phyloP scores from a whole-genome alignment of 169 alveolate species.

The Plasmodium sp. region DNA sequence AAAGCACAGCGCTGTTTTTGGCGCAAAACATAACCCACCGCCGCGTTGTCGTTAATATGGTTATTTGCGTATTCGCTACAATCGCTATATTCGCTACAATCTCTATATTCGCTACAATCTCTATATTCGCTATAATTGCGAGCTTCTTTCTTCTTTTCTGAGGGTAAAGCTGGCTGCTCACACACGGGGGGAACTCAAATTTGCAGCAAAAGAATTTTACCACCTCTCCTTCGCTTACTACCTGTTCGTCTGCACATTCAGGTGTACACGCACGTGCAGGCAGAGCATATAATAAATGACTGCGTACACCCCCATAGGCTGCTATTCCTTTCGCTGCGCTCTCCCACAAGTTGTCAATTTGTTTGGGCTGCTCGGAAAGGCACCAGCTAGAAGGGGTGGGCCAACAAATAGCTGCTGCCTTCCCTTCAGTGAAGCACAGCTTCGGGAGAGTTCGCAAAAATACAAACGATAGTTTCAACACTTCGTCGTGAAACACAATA shows the following conservation, averaged over 20 bases:
- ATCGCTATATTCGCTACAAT: too few relatives aligned
- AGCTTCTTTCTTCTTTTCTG: not conserved
- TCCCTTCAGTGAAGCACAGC: not conserved
- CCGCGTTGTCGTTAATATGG: not conserved
- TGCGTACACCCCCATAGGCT: not conserved
- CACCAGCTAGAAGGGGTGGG: not conserved
- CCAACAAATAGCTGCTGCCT: not conserved
- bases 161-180: not conserved
- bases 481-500: not conserved
- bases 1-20: not conserved
- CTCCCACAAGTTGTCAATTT: not conserved
- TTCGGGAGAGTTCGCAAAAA: not conserved
- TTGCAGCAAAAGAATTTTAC: not conserved
- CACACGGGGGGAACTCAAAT: not conserved
- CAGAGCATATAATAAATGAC: not conserved
- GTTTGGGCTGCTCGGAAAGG: not conserved
- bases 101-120: too few relatives aligned
- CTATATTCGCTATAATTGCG: not conserved
- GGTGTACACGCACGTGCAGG: not conserved
- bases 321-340: not conserved
- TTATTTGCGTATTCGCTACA: too few relatives aligned
- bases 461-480: not conserved
- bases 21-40: conserved; percentile 21
- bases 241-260: not conserved
- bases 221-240: not conserved